Evolutionary conservation across 2,329 filamentous ascomycete species (phyloP), one percentile per base, ranked within the genome.

Genomic region (Neonectria faginata): DNA sequence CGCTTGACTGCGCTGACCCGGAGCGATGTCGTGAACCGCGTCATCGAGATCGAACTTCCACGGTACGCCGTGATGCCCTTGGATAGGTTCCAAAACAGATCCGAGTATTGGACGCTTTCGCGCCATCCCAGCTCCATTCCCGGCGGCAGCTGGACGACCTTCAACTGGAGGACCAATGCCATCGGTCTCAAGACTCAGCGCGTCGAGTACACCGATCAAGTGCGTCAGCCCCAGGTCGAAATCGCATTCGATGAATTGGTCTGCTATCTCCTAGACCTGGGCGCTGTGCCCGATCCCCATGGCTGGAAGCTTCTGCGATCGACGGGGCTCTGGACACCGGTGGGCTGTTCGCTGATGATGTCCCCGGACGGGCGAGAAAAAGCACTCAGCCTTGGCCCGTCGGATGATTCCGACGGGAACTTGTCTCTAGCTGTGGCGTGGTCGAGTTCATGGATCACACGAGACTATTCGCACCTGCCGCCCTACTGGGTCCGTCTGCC

Each of bases 31-130:
- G 86, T 91, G 66, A 90, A 89, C 62, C 86, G 88, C 42, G 83
- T 90, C 57, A 89, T 91, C 41, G 88, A 91, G 73, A 86, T 91
- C 39, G 88, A 91, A 70, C 80, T 91, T 41, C 88, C 88, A 4
- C 84, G 88, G 1, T 89, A 88, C 70, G 88, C 87, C 4, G 88
- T 90, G 52, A 87, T 85, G 59, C 89, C 88, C 0, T 80, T 86
- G 70, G 85, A 89, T 67, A 82, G 88, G 25, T 84, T 85, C 64
- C 77, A 79, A 65, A 77, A 86, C 56, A 81, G 84, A 12, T 76
- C 81, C 0, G 81, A 86, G 55, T 91, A 91, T 77, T 91, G 89
- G 86, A 78, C 79, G 14, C 78, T 88, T 3, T 83, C 83, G 42
- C 75, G 80, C 2, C 79, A 84, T 57, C 83, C 84, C 0, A 86